These are phyloP conservation scores for Fagopyrum esculentum DNA, from an alignment of 148 eudicot genomes.

Conservation along the genomic window DNA sequence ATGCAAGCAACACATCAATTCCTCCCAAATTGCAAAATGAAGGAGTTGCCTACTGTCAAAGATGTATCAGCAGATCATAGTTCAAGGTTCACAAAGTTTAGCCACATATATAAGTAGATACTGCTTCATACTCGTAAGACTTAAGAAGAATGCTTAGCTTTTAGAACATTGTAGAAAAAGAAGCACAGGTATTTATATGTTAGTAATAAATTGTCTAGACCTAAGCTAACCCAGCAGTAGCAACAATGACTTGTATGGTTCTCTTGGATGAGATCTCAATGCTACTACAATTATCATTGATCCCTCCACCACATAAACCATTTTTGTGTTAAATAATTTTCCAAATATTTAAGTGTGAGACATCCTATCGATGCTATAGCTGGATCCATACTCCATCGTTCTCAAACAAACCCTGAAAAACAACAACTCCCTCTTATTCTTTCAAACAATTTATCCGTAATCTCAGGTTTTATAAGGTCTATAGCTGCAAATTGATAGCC, in stretches of 20 bases:
- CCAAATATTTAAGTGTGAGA: neutral
- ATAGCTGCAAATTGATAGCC: neutral
- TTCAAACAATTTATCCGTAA: conserved; percentile 3
- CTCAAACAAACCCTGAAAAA: neutral
- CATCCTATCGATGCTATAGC: neutral
- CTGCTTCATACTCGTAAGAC: too few species aligned
- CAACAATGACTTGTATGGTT: neutral
- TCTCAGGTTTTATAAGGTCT: conserved; percentile 1
- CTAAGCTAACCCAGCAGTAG: neutral
- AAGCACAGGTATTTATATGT: neutral
- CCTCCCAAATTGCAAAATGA: neutral
- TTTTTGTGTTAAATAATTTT: neutral
- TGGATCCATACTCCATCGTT: neutral
- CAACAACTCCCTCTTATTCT: neutral
- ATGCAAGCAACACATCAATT: neutral
- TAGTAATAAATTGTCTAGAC: neutral
- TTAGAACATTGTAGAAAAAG: neutral
- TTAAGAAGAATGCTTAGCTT: neutral
- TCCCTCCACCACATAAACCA: neutral
- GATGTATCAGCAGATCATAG: neutral
- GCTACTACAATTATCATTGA: neutral
- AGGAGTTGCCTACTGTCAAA: neutral
- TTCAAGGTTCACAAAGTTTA: neutral
- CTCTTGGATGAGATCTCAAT: neutral
- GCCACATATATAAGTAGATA: neutral